Conservation (phyloP, 805 yeast species). For the Kregervanrija fluxuum region DNA sequence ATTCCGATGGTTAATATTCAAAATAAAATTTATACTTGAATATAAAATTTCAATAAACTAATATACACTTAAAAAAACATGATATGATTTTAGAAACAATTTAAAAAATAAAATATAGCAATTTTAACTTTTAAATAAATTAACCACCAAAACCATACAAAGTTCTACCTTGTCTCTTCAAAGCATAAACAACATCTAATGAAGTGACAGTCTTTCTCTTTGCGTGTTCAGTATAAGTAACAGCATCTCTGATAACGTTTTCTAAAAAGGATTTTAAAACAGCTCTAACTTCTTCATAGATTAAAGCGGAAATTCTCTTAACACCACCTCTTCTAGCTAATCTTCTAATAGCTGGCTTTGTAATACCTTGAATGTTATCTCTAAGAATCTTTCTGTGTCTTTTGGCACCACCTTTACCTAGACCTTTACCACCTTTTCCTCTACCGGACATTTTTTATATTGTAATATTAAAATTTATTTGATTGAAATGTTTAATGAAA, state of each 20-base stretch:
- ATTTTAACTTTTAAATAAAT: slow-evolving; percentile 16
- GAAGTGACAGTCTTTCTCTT: slow-evolving; percentile 99
- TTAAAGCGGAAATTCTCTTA: slow-evolving; percentile 98
- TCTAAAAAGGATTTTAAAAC: slow-evolving; percentile 94
- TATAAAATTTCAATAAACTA: slow-evolving; percentile 1
- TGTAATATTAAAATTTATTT: slow-evolving; percentile 25
- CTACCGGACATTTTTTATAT: slow-evolving; percentile 79
- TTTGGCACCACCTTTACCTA: slow-evolving; percentile 99
- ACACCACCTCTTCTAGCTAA: slow-evolving; percentile 99
- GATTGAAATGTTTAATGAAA: slow-evolving; percentile 3
- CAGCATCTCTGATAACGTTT: slow-evolving; percentile 98
- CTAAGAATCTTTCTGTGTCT: slow-evolving; percentile 99
- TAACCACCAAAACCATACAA: slow-evolving; percentile 99
- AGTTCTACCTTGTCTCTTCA: slow-evolving; percentile 99
- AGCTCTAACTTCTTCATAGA: slow-evolving; percentile 98
- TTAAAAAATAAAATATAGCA: neutral
- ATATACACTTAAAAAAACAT: slow-evolving; percentile 3
- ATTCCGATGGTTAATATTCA: no score
- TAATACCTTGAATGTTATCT: slow-evolving; percentile 99
- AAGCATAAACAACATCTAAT: slow-evolving; percentile 96
- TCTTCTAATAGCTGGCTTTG: slow-evolving; percentile 99
- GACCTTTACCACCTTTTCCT: slow-evolving; percentile 99
- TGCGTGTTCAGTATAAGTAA: slow-evolving; percentile 99
- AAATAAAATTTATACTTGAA: neutral
- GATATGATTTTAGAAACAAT: slow-evolving; percentile 1